Evolutionary conservation across 371 early-diverging fungal species (phyloP).

Genomic region (Syncephalastrum monosporum): DNA sequence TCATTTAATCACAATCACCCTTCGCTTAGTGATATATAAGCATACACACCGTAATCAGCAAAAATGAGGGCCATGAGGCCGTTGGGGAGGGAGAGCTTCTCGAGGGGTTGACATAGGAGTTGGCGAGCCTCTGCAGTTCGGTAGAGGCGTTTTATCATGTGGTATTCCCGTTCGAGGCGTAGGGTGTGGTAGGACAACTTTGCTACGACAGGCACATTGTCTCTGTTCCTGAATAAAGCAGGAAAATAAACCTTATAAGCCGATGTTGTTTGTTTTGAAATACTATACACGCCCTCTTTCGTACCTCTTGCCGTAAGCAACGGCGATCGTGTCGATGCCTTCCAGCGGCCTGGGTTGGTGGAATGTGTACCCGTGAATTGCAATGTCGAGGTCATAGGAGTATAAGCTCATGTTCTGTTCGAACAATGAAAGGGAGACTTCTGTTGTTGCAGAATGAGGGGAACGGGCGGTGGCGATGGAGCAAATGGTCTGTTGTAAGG

Average conservation of each 20-base stretch:
- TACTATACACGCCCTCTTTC: neutral
- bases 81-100: slow-evolving; percentile 25
- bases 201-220: slow-evolving; percentile 39
- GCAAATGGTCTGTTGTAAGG: no score
- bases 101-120: slow-evolving; percentile 38
- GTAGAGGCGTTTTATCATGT: slow-evolving; percentile 41
- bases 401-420: slow-evolving; percentile 14
- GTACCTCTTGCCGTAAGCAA: slow-evolving; percentile 44
- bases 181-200: slow-evolving; percentile 46
- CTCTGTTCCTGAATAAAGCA: slow-evolving; percentile 25
- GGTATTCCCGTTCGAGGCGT: slow-evolving; percentile 46
- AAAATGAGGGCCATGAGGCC: slow-evolving; percentile 41
- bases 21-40: neutral
- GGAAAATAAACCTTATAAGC: neutral
- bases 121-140: slow-evolving; percentile 27
- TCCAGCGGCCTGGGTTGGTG: slow-evolving; percentile 24
- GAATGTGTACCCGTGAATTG: slow-evolving; percentile 34
- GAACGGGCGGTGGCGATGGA: no score
- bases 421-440: neutral
- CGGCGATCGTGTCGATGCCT: slow-evolving; percentile 35
- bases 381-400: slow-evolving; percentile 22
- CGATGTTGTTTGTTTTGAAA: no score
- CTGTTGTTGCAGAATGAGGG: no score
- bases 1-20: neutral
- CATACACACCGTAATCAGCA: slow-evolving; percentile 24